Base-by-base conservation (phyloP, 2,329 filamentous ascomycete genomes). In the Nothophoma quercina region DNA sequence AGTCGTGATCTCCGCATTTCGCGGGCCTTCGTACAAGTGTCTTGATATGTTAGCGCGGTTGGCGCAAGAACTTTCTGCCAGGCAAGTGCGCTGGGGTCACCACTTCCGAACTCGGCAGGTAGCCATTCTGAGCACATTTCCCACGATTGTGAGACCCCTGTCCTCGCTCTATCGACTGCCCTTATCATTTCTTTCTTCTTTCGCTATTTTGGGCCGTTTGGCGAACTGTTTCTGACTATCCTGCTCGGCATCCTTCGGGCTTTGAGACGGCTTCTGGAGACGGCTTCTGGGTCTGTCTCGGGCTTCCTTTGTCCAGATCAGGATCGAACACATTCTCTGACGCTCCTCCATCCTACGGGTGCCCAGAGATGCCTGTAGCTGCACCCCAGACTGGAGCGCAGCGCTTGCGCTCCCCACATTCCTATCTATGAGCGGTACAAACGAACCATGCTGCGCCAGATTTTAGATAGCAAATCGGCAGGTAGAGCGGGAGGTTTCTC, bases 361-460 rank as follows among this genome's bases (percentile, higher is more conserved):
- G 40, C 44, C 51, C 40, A 55, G 39, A 34, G 22, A 26, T 39
- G 33, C 26, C 44, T 26, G 18, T 41, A 45, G 45, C 51, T 64
- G 64, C 61, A 67, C 64, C 62, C 64, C 64, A 51, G 64, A 67
- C 54, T 62, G 54, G 54, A 65, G 54, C 52, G 51, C 55, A 58
- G 43, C 47, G 56, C 32, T 45, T 35, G 41, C 46, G 47, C 33
- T 55, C 60, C 59, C 62, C 64, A 58, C 61, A 59, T 54, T 57
- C 47, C 48, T 57, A 36, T 52, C 30, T 46, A 25, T 57, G 42
- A 49, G 46, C 47, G 49, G 53, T 43, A 64, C 55, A 58, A 50
- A 49, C 51, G 62, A 61, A 54, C 30, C 40, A 40, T 16, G 26
- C 25, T 39, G 26, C 45, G 44, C 39, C 40, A 48, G 32, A 28